Evolutionary conservation across 192 early-diverging fungal genomes (phyloP).

Genomic region (Rhizophagus sp.): DNA sequence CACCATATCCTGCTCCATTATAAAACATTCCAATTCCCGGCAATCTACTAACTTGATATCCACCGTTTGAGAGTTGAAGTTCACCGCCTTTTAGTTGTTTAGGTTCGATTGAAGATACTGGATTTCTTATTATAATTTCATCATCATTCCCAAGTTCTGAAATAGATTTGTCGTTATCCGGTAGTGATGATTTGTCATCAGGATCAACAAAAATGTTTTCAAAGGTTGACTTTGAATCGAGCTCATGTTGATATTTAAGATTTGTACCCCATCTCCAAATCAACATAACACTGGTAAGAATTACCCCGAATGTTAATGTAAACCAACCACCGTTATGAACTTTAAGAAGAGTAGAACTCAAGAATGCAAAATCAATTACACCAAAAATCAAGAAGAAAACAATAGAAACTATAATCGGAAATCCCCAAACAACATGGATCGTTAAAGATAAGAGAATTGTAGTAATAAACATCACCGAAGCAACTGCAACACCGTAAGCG

Average conservation of each 20-base stretch:
- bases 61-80: background rate
- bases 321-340: constrained; percentile 33
- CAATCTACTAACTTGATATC: background rate
- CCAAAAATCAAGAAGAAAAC: constrained; percentile 32
- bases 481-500: constrained; percentile 47
- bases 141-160: too few relatives aligned
- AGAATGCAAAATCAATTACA: constrained; percentile 29
- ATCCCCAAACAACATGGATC: constrained; percentile 24
- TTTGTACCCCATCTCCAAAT: constrained; percentile 33
- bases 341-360: constrained; percentile 30
- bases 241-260: constrained; percentile 20
- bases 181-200: background rate
- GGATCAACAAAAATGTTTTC: constrained; percentile 19
- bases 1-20: constrained; percentile 12
- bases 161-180: background rate
- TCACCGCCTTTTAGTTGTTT: background rate
- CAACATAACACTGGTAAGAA: constrained; percentile 9
- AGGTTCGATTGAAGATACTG: background rate
- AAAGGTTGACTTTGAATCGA: background rate
- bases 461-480: constrained; percentile 8
- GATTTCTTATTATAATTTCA: too few relatives aligned
- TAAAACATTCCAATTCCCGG: constrained; percentile 33
- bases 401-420: constrained; percentile 26
- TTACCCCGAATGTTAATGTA: constrained; percentile 18
- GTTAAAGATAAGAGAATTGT: constrained; percentile 17